Base-by-base conservation (phyloP, 495 filamentous ascomycete genomes). In the Aspergillus steynii region DNA sequence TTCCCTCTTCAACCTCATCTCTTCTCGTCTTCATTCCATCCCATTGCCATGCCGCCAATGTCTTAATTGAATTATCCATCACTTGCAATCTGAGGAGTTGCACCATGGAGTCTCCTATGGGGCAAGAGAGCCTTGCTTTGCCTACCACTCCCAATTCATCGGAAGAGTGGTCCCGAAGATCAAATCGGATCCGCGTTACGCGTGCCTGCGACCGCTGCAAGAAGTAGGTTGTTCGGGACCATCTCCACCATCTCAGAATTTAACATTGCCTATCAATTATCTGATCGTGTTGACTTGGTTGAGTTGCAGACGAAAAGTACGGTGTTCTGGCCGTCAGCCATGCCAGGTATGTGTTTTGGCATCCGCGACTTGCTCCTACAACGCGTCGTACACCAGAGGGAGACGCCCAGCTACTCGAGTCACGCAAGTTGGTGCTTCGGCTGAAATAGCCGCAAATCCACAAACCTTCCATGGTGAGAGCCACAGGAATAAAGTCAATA, bases 311-410 rank as follows among this genome's bases (percentile, higher is more conserved):
- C 62, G 63, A 48, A 73, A 73, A 52, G 63, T 66, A 32, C 64
- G 56, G 53, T 73, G 71, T 58, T 69, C 50, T 47, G 67, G 66
- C 45, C 63, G 31, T 20, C 62, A 69, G 28, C 71, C 71, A 25
- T 73, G 71, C 56, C 54, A 58, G 26, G 51, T 64, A 15, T 73
- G 71, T 42, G 25, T 67, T 55, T 53, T 57, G 29, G 50, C 56
- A 47, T 47, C 58, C 34, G 49, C 50, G 46, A 25, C 29, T 27
- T 73, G 71, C 57, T 42, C 64, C 29, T 73, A 65, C 49, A 61
- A 62, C 9, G 34, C 65, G 5, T 48, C 58, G 4, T 73, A 73
- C 54, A 59, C 58, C 9, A 48, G 68, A 32, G 71, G 68, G 12
- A 49, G 47, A 49, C 47, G 47, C 5, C 47, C 47, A 49, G 14